A percentile compares a stretch with the other conserved stretches of the same genome.
Conservation (phyloP, 179 eudicot species). For the Beta corolliflora region DNA sequence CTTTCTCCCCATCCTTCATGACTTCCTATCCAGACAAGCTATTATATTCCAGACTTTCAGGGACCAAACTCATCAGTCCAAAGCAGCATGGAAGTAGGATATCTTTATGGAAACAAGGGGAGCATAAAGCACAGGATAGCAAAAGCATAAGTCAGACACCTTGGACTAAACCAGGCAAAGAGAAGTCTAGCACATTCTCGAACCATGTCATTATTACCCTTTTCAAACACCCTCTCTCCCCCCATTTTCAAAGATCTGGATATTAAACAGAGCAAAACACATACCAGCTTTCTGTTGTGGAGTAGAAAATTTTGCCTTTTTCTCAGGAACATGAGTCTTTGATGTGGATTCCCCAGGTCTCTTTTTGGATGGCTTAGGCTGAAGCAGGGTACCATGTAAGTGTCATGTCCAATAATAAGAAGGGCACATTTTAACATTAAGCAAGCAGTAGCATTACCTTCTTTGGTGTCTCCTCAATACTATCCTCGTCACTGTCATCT, state of each 20-base stretch:
- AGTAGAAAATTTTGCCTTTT: slow-evolving; percentile 62
- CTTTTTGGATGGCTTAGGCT: slow-evolving; percentile 60
- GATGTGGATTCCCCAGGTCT: slow-evolving; percentile 51
- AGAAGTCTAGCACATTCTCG: background rate
- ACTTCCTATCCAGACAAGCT: too few species aligned
- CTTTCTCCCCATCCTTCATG: background rate
- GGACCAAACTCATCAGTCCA: background rate
- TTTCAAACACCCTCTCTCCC: background rate
- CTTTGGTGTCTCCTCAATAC: slow-evolving; percentile 52
- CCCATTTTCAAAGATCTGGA: background rate
- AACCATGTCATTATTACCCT: background rate
- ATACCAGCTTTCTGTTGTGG: slow-evolving; percentile 66
- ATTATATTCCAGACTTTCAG: background rate
- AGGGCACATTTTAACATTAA: background rate
- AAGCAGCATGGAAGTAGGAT: background rate
- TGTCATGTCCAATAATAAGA: background rate
- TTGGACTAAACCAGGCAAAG: background rate
- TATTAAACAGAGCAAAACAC: background rate
- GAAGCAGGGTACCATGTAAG: slow-evolving; percentile 5
- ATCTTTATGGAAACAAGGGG: background rate
- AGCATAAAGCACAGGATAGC: background rate
- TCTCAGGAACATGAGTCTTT: slow-evolving; percentile 59
- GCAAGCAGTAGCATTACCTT: slow-evolving; percentile 42
- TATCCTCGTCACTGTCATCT: slow-evolving; percentile 38
- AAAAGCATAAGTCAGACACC: background rate